phyloP scores from a whole-genome alignment of 148 eudicot genomes.

The Fagopyrum esculentum region DNA sequence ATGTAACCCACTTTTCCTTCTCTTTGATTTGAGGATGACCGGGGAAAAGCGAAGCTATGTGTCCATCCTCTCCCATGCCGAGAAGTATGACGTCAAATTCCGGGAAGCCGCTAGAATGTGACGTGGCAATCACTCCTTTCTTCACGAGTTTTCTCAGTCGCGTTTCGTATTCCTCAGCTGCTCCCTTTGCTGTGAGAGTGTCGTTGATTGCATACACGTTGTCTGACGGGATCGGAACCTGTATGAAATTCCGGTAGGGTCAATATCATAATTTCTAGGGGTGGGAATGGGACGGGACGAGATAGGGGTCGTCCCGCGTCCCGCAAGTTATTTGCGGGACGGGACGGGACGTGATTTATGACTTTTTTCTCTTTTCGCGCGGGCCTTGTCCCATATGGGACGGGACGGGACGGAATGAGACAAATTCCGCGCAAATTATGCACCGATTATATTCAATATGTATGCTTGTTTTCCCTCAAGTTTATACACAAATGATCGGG shows the following conservation, averaged over 20 bases:
- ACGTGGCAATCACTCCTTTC: conserved; percentile 28
- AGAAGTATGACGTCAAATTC: conserved; percentile 63
- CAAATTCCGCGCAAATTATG: too few species aligned
- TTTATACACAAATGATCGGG: too few species aligned
- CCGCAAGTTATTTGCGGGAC: too few species aligned
- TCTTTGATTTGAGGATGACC: conserved; percentile 46
- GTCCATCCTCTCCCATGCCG: conserved; percentile 82
- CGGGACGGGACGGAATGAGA: too few species aligned
- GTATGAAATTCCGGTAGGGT: conserved; percentile 12
- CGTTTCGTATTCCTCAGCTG: conserved; percentile 63
- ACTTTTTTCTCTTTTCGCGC: too few species aligned
- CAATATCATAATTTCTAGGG: too few species aligned
- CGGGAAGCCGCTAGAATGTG: conserved; percentile 38
- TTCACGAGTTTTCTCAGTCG: conserved; percentile 39
- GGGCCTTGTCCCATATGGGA: too few species aligned
- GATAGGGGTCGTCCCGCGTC: too few species aligned
- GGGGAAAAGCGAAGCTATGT: conserved; percentile 68
- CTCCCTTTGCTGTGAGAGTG: conserved; percentile 39
- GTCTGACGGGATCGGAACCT: conserved; percentile 43
- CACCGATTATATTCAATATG: too few species aligned
- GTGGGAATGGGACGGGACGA: too few species aligned
- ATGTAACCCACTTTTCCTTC: conserved; percentile 48
- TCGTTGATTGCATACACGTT: conserved; percentile 53
- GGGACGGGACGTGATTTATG: too few species aligned
- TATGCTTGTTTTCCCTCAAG: too few species aligned